Evolutionary conservation across 2,329 filamentous ascomycete species (phyloP).

Genomic region (Trichoderma hamatum): DNA sequence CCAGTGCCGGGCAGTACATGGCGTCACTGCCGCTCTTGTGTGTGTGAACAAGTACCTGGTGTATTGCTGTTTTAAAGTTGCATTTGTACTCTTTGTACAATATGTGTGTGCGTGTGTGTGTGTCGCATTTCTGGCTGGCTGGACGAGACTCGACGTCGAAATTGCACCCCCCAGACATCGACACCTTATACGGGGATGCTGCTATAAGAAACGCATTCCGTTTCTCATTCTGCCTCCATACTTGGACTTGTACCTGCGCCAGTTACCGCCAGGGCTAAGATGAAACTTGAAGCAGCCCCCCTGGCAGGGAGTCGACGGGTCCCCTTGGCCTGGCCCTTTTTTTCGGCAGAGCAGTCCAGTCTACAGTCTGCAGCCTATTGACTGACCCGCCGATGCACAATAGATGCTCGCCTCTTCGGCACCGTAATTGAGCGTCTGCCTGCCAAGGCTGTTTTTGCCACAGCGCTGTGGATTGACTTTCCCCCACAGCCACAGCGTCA

Average conservation of each 20-base stretch:
- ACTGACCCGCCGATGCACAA: constrained; percentile 23
- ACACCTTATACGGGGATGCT: background rate
- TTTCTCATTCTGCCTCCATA: constrained; percentile 20
- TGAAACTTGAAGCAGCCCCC: constrained; percentile 23
- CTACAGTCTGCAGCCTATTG: background rate
- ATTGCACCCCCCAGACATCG: constrained; percentile 18
- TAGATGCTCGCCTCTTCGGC: background rate
- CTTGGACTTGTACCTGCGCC: constrained; percentile 21
- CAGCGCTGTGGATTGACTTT: constrained; percentile 3
- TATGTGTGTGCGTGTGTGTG: background rate
- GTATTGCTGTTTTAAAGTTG: background rate
- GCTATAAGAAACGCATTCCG: constrained; percentile 27
- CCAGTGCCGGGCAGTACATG: background rate
- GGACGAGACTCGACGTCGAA: background rate
- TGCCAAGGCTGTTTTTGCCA: constrained; percentile 1
- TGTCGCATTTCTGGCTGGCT: constrained; percentile 5
- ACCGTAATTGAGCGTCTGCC: constrained; percentile 1
- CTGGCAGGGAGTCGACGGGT: constrained; percentile 26
- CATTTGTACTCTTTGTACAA: background rate
- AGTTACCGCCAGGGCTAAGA: constrained; percentile 13
- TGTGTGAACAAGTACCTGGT: background rate
- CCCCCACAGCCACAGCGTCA: background rate
- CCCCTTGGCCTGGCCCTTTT: background rate
- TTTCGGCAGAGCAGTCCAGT: background rate
- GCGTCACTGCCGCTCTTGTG: background rate